These are phyloP conservation scores for Ogataea pilisensis DNA, from an alignment of 805 yeast genomes.

Conservation along the genomic window DNA sequence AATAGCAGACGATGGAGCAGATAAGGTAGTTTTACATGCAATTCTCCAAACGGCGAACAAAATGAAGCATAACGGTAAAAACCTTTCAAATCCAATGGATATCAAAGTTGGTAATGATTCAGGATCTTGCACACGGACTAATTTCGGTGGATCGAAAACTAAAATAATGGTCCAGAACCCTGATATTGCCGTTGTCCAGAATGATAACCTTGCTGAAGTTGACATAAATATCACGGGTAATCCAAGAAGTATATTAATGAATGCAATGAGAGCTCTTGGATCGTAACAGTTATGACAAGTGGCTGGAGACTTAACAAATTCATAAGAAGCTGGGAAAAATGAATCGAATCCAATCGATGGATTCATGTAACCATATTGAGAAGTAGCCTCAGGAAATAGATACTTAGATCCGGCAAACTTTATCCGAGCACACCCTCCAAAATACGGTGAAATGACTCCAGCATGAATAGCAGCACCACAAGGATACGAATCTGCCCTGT, in stretches of 20 bases:
- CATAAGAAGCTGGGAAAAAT: slow-evolving; percentile 71
- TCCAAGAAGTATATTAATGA: slow-evolving; percentile 59
- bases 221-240: slow-evolving; percentile 53
- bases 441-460: slow-evolving; percentile 65
- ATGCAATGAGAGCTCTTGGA: slow-evolving; percentile 54
- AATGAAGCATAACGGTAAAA: slow-evolving; percentile 71
- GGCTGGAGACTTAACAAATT: slow-evolving; percentile 44
- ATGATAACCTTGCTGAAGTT: slow-evolving; percentile 41
- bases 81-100: slow-evolving; percentile 67
- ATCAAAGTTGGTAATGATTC: slow-evolving; percentile 56
- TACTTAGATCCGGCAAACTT: slow-evolving; percentile 51
- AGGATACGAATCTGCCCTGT: slow-evolving; percentile 83
- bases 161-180: slow-evolving; percentile 84
- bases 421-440: slow-evolving; percentile 76
- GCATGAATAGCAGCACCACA: slow-evolving; percentile 91
- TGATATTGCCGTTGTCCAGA: slow-evolving; percentile 55
- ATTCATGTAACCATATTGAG: slow-evolving; percentile 45
- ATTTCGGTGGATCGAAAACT: slow-evolving; percentile 74
- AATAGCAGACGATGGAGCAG: slow-evolving; percentile 34
- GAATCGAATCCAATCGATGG: slow-evolving; percentile 57
- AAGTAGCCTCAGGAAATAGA: slow-evolving; percentile 44
- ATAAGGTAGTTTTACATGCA: slow-evolving; percentile 48
- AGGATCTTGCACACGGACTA: slow-evolving; percentile 49
- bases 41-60: slow-evolving; percentile 65
- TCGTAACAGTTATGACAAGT: slow-evolving; percentile 65